Base-by-base conservation (phyloP, 768 basidiomycete species). In the Lyophyllum decastes region DNA sequence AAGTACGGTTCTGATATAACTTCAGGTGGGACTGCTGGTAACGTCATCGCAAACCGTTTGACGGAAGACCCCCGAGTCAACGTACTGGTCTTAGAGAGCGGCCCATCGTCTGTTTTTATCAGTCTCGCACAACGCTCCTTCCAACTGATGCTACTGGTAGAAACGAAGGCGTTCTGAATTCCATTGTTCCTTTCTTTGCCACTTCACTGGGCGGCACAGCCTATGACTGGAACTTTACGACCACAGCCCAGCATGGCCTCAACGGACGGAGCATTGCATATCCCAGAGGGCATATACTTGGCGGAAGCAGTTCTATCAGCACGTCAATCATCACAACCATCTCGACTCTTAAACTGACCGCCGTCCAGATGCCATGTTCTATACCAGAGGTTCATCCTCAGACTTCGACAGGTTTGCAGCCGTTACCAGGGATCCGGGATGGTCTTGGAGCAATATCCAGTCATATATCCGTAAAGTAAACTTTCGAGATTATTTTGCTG, bases 251-350 rank as follows among this genome's bases (percentile, higher is more conserved):
- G 16, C 4, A 4, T 10, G 40, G 17, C 16, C 40, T 41, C 17
- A 41, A 19, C 10, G 40, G 40, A 19, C 40, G 40, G 40, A 19
- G 16, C 5, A 1, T 41, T n/a, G n/a, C 17, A n/a, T 41, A 41
- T 41, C 40, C 40, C 40, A 41, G 40, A 10, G 40, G 40, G 1
- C 40, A 41, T 41, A 41, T 41, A 5, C 40, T 41, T 17, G 72
- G 72, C 17, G 73, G 73, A 7, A 68, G 64, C 24, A 75, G 71
- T 46, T 71, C 70, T 14, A 61, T 64, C 49, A 71, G 68, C 66
- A 41, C 35, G 60, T 17, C 17, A 41, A 38, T 50, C 26, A 6
- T 40, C 11, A 38, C 16, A 12, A 38, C 16, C 9, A 12, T 27
- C 48, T 6, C 38, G 25, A 2, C 19, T 16, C 3, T 38, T 38